Conservation (phyloP, 192 early-diverging fungal genomes). For the Dissophora globulifera region DNA sequence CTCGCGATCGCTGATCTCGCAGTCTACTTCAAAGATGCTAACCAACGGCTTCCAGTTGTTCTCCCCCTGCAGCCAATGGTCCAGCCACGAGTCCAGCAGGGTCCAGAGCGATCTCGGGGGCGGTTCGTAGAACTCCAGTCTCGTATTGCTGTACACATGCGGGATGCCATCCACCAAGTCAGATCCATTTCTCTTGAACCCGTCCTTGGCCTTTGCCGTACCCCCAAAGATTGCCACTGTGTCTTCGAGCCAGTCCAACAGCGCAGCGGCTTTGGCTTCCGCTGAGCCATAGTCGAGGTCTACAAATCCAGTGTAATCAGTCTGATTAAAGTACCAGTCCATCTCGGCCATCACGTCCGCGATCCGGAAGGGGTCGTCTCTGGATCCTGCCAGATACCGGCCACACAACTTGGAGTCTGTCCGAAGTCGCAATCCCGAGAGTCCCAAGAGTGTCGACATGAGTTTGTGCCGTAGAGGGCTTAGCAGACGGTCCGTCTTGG, state of each 20-base stretch:
- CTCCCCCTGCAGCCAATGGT: slow-evolving; percentile 1
- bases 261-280: background rate
- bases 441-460: background rate
- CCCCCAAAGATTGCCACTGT: no score
- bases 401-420: slow-evolving; percentile 16
- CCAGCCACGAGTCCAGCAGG: slow-evolving; percentile 10
- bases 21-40: background rate
- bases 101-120: slow-evolving; percentile 5
- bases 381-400: slow-evolving; percentile 3
- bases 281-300: background rate
- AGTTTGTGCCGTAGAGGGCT: background rate
- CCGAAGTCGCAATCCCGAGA: slow-evolving; percentile 3
- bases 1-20: background rate
- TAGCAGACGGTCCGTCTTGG: background rate
- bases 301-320: background rate
- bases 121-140: background rate
- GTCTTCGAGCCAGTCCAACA: slow-evolving; percentile 4
- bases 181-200: no score
- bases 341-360: slow-evolving; percentile 17
- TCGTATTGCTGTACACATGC: background rate
- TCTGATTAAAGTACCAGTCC: slow-evolving; percentile 16
- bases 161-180: no score
- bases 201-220: no score
- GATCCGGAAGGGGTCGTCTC: slow-evolving; percentile 4
- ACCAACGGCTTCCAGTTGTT: background rate